Evolutionary conservation across 192 early-diverging fungal species (phyloP), one percentile per base, ranked within the genome.

Genomic region (Backusella australiensis): DNA sequence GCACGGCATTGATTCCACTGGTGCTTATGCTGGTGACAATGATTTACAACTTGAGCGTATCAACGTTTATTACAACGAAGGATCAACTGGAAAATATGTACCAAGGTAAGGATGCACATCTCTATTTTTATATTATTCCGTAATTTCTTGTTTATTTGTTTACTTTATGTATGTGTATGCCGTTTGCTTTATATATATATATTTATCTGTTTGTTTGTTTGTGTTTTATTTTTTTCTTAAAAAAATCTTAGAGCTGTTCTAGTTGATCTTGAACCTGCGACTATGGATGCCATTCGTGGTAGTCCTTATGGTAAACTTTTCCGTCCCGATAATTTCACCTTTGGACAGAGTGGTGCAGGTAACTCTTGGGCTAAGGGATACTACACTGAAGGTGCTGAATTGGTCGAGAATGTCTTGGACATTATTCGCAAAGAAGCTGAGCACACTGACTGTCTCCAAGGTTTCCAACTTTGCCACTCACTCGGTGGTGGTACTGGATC

Each of bases 351-450:
- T 49, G 96, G 96, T 67, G 96, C 96, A n/a, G 96, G 96, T 70
- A 98, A 97, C 87, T 94, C 96, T 84, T 96, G 95, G 94, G 96
- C 96, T 53, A 96, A 94, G 82, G 92, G 92, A 26, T 90, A 92
- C 75, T 93, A 93, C 69, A 93, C 91, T 12, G 92, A 93, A 82
- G 91, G 92, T 38, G 92, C 92, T 4, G 92, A 93, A 78, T 75
- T 93, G 8, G 86, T 93, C 12, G 92, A 93, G 67, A 59, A 68
- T 36, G 82, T 93, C 35, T 77, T 93, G 8, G 91, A 93, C 72
- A 81, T 85, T 17, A 79, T 93, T 12, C 89, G 91, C 67, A 89
- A 89, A 63, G 90, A 93, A 78, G 87, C 87, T 29, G 92, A 93
- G 72, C 75, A 80, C 38, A 89, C 88, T 68, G 92, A 92, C 46